A percentile compares a stretch with the other conserved stretches of the same genome.
phyloP scores from a whole-genome alignment of 2,329 filamentous ascomycete species.

The Tolypocladium tundrense region DNA sequence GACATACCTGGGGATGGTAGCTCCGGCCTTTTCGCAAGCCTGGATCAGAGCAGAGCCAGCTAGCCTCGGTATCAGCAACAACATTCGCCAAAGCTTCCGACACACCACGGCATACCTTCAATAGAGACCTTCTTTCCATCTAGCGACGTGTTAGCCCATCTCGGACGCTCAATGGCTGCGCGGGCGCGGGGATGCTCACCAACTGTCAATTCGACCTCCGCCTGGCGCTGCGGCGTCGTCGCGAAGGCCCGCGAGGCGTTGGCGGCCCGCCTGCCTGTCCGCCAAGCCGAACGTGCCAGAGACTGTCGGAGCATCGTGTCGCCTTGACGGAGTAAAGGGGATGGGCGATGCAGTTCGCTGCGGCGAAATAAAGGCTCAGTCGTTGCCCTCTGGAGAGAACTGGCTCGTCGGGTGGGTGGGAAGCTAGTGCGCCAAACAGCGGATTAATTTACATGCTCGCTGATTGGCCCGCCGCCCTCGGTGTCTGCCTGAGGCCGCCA shows the following conservation, averaged over 20 bases:
- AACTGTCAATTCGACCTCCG: slow-evolving; percentile 95
- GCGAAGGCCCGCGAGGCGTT: slow-evolving; percentile 68
- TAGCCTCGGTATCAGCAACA: slow-evolving; percentile 36
- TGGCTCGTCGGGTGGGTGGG: slow-evolving; percentile 25
- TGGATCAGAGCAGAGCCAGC: slow-evolving; percentile 96
- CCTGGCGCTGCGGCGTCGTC: slow-evolving; percentile 65
- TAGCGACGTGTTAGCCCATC: slow-evolving; percentile 29
- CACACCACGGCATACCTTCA: slow-evolving; percentile 56
- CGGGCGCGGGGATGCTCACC: slow-evolving; percentile 39
- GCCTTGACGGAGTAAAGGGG: slow-evolving; percentile 41
- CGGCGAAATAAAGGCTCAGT: slow-evolving; percentile 27
- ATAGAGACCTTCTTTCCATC: slow-evolving; percentile 98
- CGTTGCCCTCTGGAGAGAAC: slow-evolving; percentile 29
- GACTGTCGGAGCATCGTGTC: slow-evolving; percentile 59
- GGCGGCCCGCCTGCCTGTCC: slow-evolving; percentile 48
- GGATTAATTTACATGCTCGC: slow-evolving; percentile 30
- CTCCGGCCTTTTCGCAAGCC: slow-evolving; percentile 96
- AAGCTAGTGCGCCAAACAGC: slow-evolving; percentile 15
- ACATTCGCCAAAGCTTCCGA: slow-evolving; percentile 7
- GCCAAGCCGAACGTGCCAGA: slow-evolving; percentile 58
- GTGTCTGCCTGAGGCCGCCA: slow-evolving; percentile 27
- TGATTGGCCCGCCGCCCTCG: slow-evolving; percentile 26
- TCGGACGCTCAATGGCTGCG: slow-evolving; percentile 18
- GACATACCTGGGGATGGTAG: slow-evolving; percentile 69
- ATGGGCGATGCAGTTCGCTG: slow-evolving; percentile 25